Conservation (phyloP, 176 grass and related monocot genomes). For the Oryza glaberrima region DNA sequence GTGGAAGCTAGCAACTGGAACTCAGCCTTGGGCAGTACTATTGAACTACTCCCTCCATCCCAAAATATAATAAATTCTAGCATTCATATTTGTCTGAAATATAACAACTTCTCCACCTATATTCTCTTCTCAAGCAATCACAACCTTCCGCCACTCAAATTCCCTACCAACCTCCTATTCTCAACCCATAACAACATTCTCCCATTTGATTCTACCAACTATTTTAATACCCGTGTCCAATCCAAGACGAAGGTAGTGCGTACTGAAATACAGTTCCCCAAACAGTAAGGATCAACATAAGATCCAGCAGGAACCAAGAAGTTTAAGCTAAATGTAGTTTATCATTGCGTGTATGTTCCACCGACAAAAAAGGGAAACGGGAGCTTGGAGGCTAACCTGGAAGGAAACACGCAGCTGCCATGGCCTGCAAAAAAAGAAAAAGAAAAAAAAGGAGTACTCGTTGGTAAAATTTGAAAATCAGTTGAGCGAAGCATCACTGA, state of each 20-base stretch:
- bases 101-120: too few relatives aligned
- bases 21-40: not conserved
- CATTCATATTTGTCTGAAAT: too few relatives aligned
- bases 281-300: not conserved
- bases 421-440: constrained; percentile 45
- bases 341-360: not conserved
- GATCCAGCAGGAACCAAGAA: not conserved
- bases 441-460: not conserved
- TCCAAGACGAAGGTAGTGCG: too few relatives aligned
- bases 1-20: not conserved
- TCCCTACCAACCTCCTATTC: too few relatives aligned
- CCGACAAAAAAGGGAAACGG: not conserved
- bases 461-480: constrained; percentile 20
- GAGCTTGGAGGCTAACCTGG: constrained; percentile 50
- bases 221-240: too few relatives aligned
- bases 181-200: too few relatives aligned
- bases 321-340: not conserved
- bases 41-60: too few relatives aligned
- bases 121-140: too few relatives aligned
- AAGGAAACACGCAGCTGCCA: constrained; percentile 60
- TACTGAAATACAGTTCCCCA: too few relatives aligned
- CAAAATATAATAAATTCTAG: too few relatives aligned
- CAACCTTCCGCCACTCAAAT: too few relatives aligned
- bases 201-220: too few relatives aligned
- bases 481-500: not conserved